phyloP scores from a whole-genome alignment of 352 stramenopile species.

The Phytophthora ramorum region DNA sequence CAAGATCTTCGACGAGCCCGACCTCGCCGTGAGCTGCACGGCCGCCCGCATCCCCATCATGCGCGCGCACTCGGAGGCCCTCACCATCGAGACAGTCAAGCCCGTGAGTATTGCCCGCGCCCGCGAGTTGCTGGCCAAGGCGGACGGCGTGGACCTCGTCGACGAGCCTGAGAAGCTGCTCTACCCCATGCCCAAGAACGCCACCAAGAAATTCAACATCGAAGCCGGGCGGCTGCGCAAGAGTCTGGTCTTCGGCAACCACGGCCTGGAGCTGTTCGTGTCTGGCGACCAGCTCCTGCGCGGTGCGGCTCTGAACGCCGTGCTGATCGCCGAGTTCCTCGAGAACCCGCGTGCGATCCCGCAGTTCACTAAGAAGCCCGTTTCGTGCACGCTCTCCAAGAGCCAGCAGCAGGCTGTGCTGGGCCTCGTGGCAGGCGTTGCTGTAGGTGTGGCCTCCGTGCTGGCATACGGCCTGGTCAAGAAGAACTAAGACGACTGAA shows the following conservation, averaged over 20 bases:
- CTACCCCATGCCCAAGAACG: constrained; percentile 98
- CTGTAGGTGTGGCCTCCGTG: constrained; percentile 49
- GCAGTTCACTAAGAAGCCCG: constrained; percentile 77
- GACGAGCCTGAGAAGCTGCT: constrained; percentile 82
- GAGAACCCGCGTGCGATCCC: constrained; percentile 64
- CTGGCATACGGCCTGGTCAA: constrained; percentile 49
- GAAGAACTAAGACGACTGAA: constrained; percentile 52
- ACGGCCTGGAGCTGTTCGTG: constrained; percentile 98
- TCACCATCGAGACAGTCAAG: constrained; percentile 95
- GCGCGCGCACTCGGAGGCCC: constrained; percentile 96
- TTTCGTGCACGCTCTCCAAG: constrained; percentile 41
- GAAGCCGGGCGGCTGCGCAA: constrained; percentile 96
- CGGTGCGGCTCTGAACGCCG: constrained; percentile 97
- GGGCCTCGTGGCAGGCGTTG: constrained; percentile 41
- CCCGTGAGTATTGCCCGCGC: constrained; percentile 88
- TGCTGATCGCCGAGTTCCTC: constrained; percentile 96
- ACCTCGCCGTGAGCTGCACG: constrained; percentile 91
- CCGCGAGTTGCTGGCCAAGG: constrained; percentile 80
- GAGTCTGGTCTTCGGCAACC: constrained; percentile 95
- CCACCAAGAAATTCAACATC: constrained; percentile 98
- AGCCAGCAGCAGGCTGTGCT: constrained; percentile 39
- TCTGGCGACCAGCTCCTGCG: constrained; percentile 97
- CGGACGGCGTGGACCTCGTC: constrained; percentile 95
- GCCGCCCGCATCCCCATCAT: constrained; percentile 97
- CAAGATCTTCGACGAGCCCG: constrained; percentile 96